phyloP scores from a whole-genome alignment of 2,329 filamentous ascomycete genomes.

The Diaporthe sp. region DNA sequence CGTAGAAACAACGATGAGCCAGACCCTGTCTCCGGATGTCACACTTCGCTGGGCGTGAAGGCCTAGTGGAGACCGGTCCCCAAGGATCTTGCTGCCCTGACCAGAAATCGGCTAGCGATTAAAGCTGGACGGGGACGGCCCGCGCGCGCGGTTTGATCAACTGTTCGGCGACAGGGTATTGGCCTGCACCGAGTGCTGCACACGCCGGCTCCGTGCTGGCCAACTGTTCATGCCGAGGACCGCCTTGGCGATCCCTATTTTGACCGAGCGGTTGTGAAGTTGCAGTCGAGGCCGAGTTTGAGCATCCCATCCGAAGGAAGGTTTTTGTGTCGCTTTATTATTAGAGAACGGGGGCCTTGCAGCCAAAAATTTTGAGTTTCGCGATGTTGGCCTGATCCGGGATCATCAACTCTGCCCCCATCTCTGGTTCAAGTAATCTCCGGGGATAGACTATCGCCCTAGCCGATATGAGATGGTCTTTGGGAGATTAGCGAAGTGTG shows the following conservation, averaged over 20 bases:
- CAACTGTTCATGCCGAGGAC: conserved; percentile 39
- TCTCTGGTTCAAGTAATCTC: conserved; percentile 41
- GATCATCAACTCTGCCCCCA: conserved; percentile 4
- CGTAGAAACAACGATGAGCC: neutral
- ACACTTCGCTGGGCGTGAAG: neutral
- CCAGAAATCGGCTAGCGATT: conserved; percentile 24
- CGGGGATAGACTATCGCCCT: conserved; percentile 39
- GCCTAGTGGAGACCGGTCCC: neutral
- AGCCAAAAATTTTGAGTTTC: conserved; percentile 33
- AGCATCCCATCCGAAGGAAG: neutral
- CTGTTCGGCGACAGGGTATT: conserved; percentile 35
- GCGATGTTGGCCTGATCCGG: conserved; percentile 38
- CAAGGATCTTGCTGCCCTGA: conserved; percentile 16
- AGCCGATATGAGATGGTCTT: conserved; percentile 39
- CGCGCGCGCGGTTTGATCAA: conserved; percentile 33
- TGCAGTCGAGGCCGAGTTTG: conserved; percentile 13
- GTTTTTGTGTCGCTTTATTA: conserved; percentile 25
- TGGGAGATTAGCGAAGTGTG: conserved; percentile 39
- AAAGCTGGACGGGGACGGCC: conserved; percentile 36
- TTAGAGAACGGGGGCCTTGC: neutral
- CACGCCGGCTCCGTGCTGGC: conserved; percentile 27
- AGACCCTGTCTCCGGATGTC: neutral
- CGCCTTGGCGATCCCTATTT: conserved; percentile 33
- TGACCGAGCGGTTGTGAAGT: conserved; percentile 17
- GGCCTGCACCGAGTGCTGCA: conserved; percentile 24